Evolutionary conservation across 2,329 filamentous ascomycete species (phyloP).

Genomic region (Aspergillus sergii): DNA sequence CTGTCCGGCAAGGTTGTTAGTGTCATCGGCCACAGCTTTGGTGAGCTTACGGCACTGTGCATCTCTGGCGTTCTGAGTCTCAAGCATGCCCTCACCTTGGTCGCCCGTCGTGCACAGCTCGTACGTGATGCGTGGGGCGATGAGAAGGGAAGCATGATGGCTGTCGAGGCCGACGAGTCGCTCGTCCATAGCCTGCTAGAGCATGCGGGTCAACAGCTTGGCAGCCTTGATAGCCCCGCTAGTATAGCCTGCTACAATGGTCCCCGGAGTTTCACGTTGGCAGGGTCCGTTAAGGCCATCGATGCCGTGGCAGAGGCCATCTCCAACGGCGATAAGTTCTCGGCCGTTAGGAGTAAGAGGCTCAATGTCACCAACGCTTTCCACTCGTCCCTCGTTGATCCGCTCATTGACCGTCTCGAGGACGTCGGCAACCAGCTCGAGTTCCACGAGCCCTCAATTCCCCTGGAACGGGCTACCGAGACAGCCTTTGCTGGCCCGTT

Average conservation of each 20-base stretch:
- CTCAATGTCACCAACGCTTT: conserved; percentile 53
- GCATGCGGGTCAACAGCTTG: too few species aligned
- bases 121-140: conserved; percentile 32
- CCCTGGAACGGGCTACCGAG: too few species aligned
- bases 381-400: conserved; percentile 49
- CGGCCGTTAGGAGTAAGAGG: conserved; percentile 30
- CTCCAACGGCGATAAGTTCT: background rate
- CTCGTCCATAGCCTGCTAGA: too few species aligned
- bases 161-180: too few species aligned
- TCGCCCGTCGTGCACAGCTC: conserved; percentile 33
- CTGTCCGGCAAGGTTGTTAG: conserved; percentile 27
- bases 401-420: conserved; percentile 29
- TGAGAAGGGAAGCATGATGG: too few species aligned
- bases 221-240: conserved; percentile 8
- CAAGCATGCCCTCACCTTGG: conserved; percentile 29
- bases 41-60: conserved; percentile 40
- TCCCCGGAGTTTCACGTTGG: conserved; percentile 45
- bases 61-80: conserved; percentile 34
- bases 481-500: too few species aligned
- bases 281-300: conserved; percentile 39
- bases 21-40: conserved; percentile 44
- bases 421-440: conserved; percentile 27
- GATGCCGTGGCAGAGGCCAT: conserved; percentile 23
- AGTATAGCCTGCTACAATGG: conserved; percentile 55
- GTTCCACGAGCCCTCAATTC: conserved; percentile 28